These are phyloP conservation scores for Arthrobotrys sinensis DNA, from an alignment of 2,329 filamentous ascomycete genomes.

Conservation along the genomic window DNA sequence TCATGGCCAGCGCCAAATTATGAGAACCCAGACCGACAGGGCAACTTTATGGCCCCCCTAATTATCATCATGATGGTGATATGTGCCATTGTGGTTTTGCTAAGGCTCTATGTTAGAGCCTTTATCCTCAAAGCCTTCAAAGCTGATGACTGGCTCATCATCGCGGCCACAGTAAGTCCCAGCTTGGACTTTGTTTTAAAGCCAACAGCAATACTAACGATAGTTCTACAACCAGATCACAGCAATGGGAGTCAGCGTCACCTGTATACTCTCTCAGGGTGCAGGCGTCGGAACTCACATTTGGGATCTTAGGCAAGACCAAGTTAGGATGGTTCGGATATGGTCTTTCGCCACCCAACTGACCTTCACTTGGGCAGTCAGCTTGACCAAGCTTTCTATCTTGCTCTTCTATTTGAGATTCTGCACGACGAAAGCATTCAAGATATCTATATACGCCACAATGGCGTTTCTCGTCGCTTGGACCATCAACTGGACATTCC, in stretches of 20 bases:
- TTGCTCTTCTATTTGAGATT: constrained; percentile 68
- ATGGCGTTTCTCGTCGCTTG: constrained; percentile 66
- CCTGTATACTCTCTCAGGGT: constrained; percentile 47
- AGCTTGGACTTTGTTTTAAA: not conserved
- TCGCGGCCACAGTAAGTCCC: constrained; percentile 63
- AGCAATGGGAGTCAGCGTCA: constrained; percentile 52
- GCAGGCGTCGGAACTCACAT: constrained; percentile 48
- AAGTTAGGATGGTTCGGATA: constrained; percentile 41
- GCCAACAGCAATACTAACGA: constrained; percentile 6
- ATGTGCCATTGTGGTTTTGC: constrained; percentile 66
- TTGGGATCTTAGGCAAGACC: constrained; percentile 45
- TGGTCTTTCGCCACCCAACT: constrained; percentile 65
- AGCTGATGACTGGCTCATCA: constrained; percentile 65
- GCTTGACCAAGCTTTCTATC: constrained; percentile 69
- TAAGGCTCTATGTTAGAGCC: constrained; percentile 68
- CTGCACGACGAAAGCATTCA: constrained; percentile 65
- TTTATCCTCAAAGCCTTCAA: constrained; percentile 67
- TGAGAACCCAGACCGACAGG: constrained; percentile 48
- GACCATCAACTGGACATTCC: constrained; percentile 67
- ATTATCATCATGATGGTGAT: constrained; percentile 67
- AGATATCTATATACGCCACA: constrained; percentile 65
- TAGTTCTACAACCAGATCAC: constrained; percentile 26
- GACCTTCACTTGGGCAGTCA: constrained; percentile 68
- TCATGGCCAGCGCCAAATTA: constrained; percentile 56
- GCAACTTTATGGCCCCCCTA: constrained; percentile 47